A percentile compares a stretch with the other conserved stretches of the same genome.
These are phyloP conservation scores for Fraxinus xanthoxyloides DNA, from an alignment of 305 asterid species.

Conservation along the genomic window DNA sequence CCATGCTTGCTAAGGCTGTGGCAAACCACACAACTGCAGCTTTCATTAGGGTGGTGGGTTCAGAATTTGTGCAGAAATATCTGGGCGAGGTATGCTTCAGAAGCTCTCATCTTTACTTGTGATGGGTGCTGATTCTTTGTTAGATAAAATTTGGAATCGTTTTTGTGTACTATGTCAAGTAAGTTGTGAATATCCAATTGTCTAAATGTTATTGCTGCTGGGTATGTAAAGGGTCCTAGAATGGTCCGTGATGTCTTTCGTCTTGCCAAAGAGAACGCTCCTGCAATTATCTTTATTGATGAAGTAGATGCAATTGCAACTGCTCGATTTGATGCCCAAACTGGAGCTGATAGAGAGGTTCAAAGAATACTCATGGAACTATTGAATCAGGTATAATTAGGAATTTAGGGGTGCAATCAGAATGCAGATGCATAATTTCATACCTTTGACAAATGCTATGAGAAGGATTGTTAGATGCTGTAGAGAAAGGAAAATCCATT, in stretches of 20 bases:
- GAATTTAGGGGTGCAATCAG: neutral
- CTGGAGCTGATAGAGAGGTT: slow-evolving; percentile 90
- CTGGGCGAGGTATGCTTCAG: slow-evolving; percentile 70
- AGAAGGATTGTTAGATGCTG: neutral
- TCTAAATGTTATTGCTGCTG: neutral
- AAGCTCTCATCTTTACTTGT: neutral
- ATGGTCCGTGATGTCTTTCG: slow-evolving; percentile 92
- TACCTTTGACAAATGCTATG: neutral
- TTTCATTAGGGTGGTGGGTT: slow-evolving; percentile 84
- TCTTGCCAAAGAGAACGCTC: slow-evolving; percentile 84
- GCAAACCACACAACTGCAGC: slow-evolving; percentile 87
- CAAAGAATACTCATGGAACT: slow-evolving; percentile 85
- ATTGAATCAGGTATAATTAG: slow-evolving; percentile 56
- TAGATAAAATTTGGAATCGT: neutral
- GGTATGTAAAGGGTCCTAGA: slow-evolving; percentile 61
- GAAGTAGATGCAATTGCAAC: slow-evolving; percentile 94
- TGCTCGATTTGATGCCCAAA: slow-evolving; percentile 83
- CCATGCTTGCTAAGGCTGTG: slow-evolving; percentile 95
- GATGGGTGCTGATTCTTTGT: neutral
- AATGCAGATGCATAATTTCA: neutral
- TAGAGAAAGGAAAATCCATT: neutral
- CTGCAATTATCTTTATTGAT: slow-evolving; percentile 81
- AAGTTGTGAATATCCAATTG: neutral
- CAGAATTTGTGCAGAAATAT: slow-evolving; percentile 86
- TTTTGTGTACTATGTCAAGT: neutral